Percentiles rank a stretch among this genome's conserved stretches.
Conservation (phyloP, 176 grass and related monocot genomes). For the Ampelocalamus luodianensis region DNA sequence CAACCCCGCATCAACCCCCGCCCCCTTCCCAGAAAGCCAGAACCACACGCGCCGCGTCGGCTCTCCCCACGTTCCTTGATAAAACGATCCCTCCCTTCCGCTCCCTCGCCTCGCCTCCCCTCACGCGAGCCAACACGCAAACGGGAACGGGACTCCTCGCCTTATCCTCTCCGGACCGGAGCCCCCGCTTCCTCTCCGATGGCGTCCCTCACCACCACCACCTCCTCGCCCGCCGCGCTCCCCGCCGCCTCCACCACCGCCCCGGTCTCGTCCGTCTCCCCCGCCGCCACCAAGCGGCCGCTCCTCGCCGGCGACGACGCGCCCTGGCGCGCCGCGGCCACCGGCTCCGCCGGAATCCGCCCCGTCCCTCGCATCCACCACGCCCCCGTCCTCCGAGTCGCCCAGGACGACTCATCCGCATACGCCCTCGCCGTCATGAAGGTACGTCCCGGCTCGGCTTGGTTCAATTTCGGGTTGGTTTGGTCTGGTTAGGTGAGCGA, state of each 20-base stretch:
- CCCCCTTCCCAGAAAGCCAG: constrained; percentile 11
- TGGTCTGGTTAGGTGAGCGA: constrained; percentile 22
- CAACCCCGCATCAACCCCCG: background rate
- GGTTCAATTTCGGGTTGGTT: constrained; percentile 2
- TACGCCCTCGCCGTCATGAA: constrained; percentile 96
- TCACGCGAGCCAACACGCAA: constrained; percentile 53
- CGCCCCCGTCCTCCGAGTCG: constrained; percentile 69
- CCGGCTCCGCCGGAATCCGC: constrained; percentile 50
- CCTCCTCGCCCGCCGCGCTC: constrained; percentile 53
- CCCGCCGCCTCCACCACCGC: constrained; percentile 48
- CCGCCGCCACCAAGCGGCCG: constrained; percentile 60
- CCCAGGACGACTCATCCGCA: constrained; percentile 59
- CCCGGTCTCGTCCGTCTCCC: constrained; percentile 43
- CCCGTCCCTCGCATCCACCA: constrained; percentile 87
- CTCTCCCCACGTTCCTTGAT: background rate
- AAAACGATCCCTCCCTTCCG: background rate
- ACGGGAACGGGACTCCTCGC: constrained; percentile 18
- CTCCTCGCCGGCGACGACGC: constrained; percentile 86
- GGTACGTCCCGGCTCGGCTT: constrained; percentile 23
- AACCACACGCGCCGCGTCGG: constrained; percentile 41
- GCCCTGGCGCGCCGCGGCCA: constrained; percentile 72
- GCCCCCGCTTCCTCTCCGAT: constrained; percentile 26
- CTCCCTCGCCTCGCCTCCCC: constrained; percentile 37
- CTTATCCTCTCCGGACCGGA: constrained; percentile 44
- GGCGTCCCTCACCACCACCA: constrained; percentile 64